Percentiles rank a stretch among this genome's conserved stretches.
These are phyloP conservation scores for Aspergillus olivimuriae DNA, from an alignment of 495 filamentous ascomycete species.

Conservation along the genomic window DNA sequence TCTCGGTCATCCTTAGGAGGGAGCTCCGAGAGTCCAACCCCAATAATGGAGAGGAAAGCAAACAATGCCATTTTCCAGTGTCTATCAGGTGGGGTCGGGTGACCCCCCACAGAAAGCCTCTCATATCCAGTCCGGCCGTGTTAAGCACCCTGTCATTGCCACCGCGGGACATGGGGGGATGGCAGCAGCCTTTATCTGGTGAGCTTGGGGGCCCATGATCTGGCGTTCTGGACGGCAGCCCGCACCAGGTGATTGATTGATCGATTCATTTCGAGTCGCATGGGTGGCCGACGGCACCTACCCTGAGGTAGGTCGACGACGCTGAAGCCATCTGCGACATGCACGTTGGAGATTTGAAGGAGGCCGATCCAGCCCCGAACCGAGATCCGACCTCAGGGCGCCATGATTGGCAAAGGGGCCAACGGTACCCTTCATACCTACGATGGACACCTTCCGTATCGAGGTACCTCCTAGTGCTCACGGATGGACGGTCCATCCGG, in stretches of 20 bases:
- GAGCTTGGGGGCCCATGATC: neutral
- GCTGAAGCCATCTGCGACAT: conserved; percentile 2
- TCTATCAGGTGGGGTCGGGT: neutral
- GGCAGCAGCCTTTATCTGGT: too few species aligned
- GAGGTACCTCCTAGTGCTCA: too few species aligned
- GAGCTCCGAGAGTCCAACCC: neutral
- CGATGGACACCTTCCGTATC: too few species aligned
- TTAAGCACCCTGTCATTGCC: too few species aligned
- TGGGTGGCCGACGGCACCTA: neutral
- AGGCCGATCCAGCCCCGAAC: conserved; percentile 9
- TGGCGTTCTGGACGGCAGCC: neutral
- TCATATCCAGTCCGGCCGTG: neutral
- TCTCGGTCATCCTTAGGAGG: too few species aligned
- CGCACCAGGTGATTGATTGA: neutral
- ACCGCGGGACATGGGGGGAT: neutral
- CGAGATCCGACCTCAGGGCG: conserved; percentile 15
- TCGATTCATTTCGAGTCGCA: neutral
- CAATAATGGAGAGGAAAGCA: too few species aligned
- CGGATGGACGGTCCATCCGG: neutral
- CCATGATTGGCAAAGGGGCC: conserved; percentile 12
- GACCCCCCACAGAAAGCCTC: neutral
- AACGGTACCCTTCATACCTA: too few species aligned
- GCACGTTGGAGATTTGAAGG: conserved; percentile 7
- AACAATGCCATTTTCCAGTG: too few species aligned
- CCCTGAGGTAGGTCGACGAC: neutral